A percentile compares a stretch with the other conserved stretches of the same genome.
Conservation (phyloP, 2,329 filamentous ascomycete species). For the Pyrenochaeta sp. region DNA sequence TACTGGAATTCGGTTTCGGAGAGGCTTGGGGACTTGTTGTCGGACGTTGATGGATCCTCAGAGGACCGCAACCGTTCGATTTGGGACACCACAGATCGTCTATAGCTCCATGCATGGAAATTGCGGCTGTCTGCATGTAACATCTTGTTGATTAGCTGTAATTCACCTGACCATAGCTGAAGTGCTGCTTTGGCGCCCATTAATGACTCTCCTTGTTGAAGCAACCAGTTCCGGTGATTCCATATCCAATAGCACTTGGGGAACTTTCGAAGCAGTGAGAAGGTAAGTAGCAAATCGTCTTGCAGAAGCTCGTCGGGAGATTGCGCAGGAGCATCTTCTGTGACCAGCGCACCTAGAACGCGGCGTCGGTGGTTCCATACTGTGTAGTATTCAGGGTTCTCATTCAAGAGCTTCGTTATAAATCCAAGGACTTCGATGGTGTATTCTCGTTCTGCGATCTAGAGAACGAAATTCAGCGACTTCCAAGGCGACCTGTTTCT, state of each 20-base stretch:
- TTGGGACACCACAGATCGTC: constrained; percentile 77
- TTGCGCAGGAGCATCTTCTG: constrained; percentile 25
- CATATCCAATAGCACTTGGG: constrained; percentile 99
- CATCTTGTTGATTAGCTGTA: constrained; percentile 87
- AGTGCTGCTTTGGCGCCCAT: constrained; percentile 65
- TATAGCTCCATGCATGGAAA: constrained; percentile 96
- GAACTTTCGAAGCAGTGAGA: constrained; percentile 82
- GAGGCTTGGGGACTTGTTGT: constrained; percentile 60
- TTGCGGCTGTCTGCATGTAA: constrained; percentile 84
- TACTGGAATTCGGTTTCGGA: constrained; percentile 85
- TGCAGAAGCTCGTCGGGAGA: constrained; percentile 64
- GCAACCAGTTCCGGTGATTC: constrained; percentile 90
- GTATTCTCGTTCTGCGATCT: constrained; percentile 58
- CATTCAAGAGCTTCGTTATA: constrained; percentile 74
- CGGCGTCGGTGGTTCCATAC: constrained; percentile 88
- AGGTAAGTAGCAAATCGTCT: constrained; percentile 79
- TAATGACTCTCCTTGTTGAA: constrained; percentile 72
- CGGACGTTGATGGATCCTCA: constrained; percentile 1
- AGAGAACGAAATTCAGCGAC: no score
- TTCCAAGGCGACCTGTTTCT: no score
- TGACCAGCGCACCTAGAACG: constrained; percentile 69
- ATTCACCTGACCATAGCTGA: constrained; percentile 82
- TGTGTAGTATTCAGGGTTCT: constrained; percentile 90
- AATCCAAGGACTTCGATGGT: constrained; percentile 68
- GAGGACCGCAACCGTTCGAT: constrained; percentile 66